These are phyloP conservation scores for Lathyrus sativus DNA, from an alignment of 306 rosid genomes.

Conservation along the genomic window DNA sequence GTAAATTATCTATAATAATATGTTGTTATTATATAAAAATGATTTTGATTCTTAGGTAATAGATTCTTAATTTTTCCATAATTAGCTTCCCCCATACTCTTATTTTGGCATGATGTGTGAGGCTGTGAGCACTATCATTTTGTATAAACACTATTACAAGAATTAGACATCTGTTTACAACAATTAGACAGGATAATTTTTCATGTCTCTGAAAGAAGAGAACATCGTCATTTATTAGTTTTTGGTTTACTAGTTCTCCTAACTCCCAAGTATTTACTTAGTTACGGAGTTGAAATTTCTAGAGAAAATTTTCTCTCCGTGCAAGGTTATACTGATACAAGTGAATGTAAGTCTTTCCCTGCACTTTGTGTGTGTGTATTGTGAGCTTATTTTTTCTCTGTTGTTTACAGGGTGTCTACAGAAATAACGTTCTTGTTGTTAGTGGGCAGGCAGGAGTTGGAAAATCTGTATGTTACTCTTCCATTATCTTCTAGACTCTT, in stretches of 20 bases:
- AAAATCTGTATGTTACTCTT: slow-evolving; percentile 71
- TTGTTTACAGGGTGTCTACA: slow-evolving; percentile 51
- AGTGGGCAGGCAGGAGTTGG: slow-evolving; percentile 93
- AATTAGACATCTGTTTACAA: not conserved
- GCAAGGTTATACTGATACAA: slow-evolving; percentile 23
- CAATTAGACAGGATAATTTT: slow-evolving; percentile 2
- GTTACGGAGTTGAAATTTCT: slow-evolving; percentile 9
- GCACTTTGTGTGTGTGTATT: slow-evolving; percentile 3
- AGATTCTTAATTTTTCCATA: not conserved
- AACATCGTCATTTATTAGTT: slow-evolving; percentile 19
- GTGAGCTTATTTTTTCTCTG: slow-evolving; percentile 17
- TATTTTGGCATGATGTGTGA: slow-evolving; percentile 15
- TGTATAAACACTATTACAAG: slow-evolving; percentile 5
- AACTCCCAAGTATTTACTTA: slow-evolving; percentile 15
- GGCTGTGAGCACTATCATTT: slow-evolving; percentile 14
- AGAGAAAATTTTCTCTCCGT: not conserved
- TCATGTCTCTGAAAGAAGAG: slow-evolving; percentile 7
- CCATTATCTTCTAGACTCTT: slow-evolving; percentile 36
- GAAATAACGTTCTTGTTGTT: slow-evolving; percentile 65
- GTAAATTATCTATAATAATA: not conserved
- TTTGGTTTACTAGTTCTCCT: slow-evolving; percentile 29
- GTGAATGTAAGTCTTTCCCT: slow-evolving; percentile 22
- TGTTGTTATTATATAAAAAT: not conserved
- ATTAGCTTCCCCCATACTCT: not conserved
- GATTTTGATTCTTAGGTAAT: not conserved